These are phyloP conservation scores for Tuber umbilicatum DNA, from an alignment of 495 filamentous ascomycete species.

Conservation along the genomic window DNA sequence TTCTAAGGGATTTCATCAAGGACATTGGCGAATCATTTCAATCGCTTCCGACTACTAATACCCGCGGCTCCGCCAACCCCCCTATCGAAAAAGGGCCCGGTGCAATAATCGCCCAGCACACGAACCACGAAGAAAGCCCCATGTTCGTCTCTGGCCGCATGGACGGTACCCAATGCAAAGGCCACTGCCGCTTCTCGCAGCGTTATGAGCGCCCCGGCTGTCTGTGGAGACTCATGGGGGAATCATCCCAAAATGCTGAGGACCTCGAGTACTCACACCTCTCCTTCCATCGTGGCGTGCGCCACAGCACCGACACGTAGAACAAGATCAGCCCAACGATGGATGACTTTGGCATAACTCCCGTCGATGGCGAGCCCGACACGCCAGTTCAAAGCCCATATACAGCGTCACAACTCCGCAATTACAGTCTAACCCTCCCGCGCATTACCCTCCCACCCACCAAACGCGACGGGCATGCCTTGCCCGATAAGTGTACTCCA, in stretches of 20 bases:
- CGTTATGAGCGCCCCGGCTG: conserved; percentile 45
- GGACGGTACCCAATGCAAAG: conserved; percentile 62
- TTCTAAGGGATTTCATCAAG: conserved; percentile 69
- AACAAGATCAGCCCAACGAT: no score
- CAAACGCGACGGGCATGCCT: conserved; percentile 81
- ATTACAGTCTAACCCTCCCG: no score
- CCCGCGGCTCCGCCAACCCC: no score
- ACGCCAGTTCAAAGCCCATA: no score
- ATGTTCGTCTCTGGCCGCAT: conserved; percentile 68
- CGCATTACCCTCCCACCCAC: no score
- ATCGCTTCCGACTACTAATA: conserved; percentile 42
- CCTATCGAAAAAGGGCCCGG: conserved; percentile 59
- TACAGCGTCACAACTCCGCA: no score
- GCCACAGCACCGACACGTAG: no score
- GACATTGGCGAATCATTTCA: conserved; percentile 51
- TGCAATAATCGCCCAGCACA: conserved; percentile 94
- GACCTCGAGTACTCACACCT: conserved; percentile 53
- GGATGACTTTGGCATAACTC: no score
- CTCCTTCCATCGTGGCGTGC: no score
- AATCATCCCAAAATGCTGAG: conserved; percentile 73
- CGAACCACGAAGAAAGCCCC: conserved; percentile 79
- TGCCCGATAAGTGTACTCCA: conserved; percentile 84
- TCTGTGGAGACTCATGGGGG: conserved; percentile 69
- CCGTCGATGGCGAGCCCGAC: no score
- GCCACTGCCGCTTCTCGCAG: conserved; percentile 86